Evolutionary conservation across 2,329 filamentous ascomycete genomes (phyloP).

Genomic region (Parastagonospora nodorum): DNA sequence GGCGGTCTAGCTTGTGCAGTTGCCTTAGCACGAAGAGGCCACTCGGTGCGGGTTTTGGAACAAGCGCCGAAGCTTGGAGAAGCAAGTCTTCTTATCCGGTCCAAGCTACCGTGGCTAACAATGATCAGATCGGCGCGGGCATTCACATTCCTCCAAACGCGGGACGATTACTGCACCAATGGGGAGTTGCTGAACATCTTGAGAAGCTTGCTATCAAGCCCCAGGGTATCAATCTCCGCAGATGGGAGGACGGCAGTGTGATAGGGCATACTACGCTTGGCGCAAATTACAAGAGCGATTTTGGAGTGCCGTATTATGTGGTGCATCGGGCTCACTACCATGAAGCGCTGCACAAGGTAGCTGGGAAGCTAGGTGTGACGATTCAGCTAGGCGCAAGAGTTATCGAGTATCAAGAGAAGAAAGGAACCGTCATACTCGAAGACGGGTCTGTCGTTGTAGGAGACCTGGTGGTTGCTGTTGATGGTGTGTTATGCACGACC

Average conservation of each 20-base stretch:
- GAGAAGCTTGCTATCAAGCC: conserved; percentile 39
- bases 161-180: conserved; percentile 53
- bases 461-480: conserved; percentile 28
- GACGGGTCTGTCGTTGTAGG: conserved; percentile 48
- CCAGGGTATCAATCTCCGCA: conserved; percentile 52
- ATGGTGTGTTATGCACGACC: conserved; percentile 31
- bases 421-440: conserved; percentile 32
- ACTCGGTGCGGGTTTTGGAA: too few species aligned
- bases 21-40: too few species aligned
- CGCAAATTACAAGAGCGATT: conserved; percentile 41
- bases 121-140: conserved; percentile 11
- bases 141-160: conserved; percentile 30
- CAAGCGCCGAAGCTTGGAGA: too few species aligned
- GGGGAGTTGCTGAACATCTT: conserved; percentile 45
- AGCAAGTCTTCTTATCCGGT: too few species aligned
- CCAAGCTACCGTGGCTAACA: too few species aligned
- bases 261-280: conserved; percentile 53
- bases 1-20: too few species aligned
- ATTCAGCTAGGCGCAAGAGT: conserved; percentile 8
- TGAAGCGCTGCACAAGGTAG: conserved; percentile 9
- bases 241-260: conserved; percentile 55
- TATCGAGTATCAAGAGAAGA: conserved; percentile 18
- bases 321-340: conserved; percentile 20
- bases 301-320: conserved; percentile 16
- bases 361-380: conserved; percentile 9